Evolutionary conservation across 129 eudicot genomes (phyloP).

Genomic region (Cynara cardunculus): DNA sequence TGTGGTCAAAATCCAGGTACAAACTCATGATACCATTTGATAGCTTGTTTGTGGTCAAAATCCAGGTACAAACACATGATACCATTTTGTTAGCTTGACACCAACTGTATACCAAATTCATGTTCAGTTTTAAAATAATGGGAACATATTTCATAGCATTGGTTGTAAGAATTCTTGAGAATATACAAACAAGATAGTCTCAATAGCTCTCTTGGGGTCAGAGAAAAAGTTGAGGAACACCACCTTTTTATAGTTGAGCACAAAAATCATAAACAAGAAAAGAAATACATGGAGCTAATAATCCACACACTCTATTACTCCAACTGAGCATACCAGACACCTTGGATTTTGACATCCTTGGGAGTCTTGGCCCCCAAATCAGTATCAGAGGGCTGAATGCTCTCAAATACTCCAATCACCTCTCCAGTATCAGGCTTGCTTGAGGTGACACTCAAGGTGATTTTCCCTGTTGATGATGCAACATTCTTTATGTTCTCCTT

Average conservation of each 20-base stretch:
- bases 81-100: background rate
- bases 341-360: constrained; percentile 91
- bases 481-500: constrained; percentile 78
- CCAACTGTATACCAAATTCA: background rate
- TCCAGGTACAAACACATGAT: background rate
- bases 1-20: background rate
- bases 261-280: constrained; percentile 39
- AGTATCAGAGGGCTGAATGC: constrained; percentile 92
- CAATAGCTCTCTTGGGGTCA: constrained; percentile 26
- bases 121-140: background rate
- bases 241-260: constrained; percentile 24
- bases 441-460: constrained; percentile 72
- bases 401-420: constrained; percentile 82
- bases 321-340: constrained; percentile 90
- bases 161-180: constrained; percentile 17
- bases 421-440: constrained; percentile 90
- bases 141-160: background rate
- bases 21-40: background rate
- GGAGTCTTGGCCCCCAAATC: constrained; percentile 91
- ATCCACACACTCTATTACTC: constrained; percentile 27
- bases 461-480: constrained; percentile 71
- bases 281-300: constrained; percentile 28
- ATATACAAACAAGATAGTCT: constrained; percentile 47
- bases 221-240: constrained; percentile 16
- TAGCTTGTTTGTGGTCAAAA: background rate